phyloP scores from a whole-genome alignment of 108 stramenopile genomes.

The Skeletonema menzelii region DNA sequence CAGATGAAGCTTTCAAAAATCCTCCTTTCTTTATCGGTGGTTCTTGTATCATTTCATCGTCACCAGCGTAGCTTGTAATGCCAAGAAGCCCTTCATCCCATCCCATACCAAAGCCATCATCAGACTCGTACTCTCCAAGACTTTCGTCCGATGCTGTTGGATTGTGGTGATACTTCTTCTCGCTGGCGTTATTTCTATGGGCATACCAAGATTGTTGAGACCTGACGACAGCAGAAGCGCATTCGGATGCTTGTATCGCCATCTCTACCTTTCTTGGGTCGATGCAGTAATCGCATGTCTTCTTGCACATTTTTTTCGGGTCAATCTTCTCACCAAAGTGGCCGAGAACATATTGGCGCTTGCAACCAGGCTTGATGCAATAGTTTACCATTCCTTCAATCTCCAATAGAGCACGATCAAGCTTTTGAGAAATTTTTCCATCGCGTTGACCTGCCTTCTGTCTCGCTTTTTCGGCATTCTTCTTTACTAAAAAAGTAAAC shows the following conservation, averaged over 20 bases:
- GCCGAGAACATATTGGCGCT: constrained; percentile 63
- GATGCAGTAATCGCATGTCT: constrained; percentile 78
- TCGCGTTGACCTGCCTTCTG: constrained; percentile 24
- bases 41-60: constrained; percentile 13
- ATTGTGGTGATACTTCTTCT: constrained; percentile 25
- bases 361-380: constrained; percentile 63
- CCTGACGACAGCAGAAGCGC: constrained; percentile 29
- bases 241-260: constrained; percentile 40
- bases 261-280: constrained; percentile 58
- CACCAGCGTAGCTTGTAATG: constrained; percentile 8
- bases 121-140: constrained; percentile 29
- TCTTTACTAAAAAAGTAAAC: constrained; percentile 64
- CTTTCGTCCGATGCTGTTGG: constrained; percentile 34
- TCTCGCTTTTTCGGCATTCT: constrained; percentile 30
- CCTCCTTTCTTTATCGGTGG: constrained; percentile 23
- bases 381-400: constrained; percentile 80
- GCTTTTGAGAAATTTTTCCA: constrained; percentile 19
- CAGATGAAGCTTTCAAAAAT: constrained; percentile 54
- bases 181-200: constrained; percentile 7
- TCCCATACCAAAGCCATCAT: constrained; percentile 15
- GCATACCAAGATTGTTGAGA: constrained; percentile 16
- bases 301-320: constrained; percentile 51
- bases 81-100: constrained; percentile 24
- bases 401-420: constrained; percentile 46
- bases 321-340: constrained; percentile 80